Evolutionary conservation across 176 grass and related monocot genomes (phyloP).

Genomic region (Musa itinerans): DNA sequence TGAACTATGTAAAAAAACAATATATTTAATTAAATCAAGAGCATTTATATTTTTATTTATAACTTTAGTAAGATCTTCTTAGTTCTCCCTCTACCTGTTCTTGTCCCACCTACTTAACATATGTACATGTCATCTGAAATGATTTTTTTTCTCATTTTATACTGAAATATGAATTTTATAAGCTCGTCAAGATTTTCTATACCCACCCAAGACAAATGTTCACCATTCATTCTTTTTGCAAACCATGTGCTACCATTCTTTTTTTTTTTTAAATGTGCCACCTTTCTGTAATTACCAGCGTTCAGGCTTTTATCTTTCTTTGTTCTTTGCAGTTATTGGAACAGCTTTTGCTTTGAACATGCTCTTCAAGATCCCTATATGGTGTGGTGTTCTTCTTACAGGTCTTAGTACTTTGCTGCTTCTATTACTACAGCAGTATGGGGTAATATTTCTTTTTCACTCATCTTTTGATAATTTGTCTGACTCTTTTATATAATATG

Average conservation of each 20-base stretch:
- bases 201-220: background rate
- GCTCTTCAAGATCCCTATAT: constrained; percentile 77
- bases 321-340: constrained; percentile 70
- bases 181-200: background rate
- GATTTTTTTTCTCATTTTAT: no score
- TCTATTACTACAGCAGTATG: constrained; percentile 83
- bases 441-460: constrained; percentile 41
- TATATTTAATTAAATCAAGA: no score
- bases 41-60: no score
- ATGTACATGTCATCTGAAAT: no score
- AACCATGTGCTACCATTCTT: background rate
- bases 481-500: background rate
- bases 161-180: background rate
- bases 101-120: no score
- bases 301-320: constrained; percentile 3
- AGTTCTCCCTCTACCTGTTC: no score
- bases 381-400: constrained; percentile 94
- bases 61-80: no score
- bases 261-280: background rate
- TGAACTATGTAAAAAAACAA: no score
- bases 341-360: constrained; percentile 99
- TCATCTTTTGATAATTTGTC: constrained; percentile 8
- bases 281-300: background rate
- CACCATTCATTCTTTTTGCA: background rate
- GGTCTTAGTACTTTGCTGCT: constrained; percentile 90